Evolutionary conservation across 345 rosid genomes (phyloP).

Genomic region (Linum usitatissimum): DNA sequence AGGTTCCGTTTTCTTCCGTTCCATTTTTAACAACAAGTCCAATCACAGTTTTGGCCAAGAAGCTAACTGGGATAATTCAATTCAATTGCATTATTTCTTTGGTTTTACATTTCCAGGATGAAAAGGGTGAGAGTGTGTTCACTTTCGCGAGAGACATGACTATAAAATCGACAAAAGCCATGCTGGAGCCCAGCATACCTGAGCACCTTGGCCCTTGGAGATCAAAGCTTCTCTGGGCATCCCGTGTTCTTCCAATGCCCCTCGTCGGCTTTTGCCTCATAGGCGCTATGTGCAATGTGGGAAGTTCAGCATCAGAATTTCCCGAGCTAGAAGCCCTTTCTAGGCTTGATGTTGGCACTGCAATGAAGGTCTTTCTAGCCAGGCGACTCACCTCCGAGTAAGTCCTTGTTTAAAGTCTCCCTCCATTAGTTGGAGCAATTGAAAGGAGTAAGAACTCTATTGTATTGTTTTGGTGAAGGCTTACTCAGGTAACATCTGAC

Average conservation of each 20-base stretch:
- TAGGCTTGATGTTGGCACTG: constrained; percentile 71
- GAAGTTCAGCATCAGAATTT: constrained; percentile 44
- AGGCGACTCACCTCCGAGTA: constrained; percentile 82
- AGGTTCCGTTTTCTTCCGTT: constrained; percentile 35
- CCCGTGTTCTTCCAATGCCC: constrained; percentile 93
- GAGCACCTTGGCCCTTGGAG: constrained; percentile 73
- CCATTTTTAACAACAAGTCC: background rate
- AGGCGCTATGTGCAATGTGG: constrained; percentile 58
- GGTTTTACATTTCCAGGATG: constrained; percentile 34
- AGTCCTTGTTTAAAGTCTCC: constrained; percentile 14
- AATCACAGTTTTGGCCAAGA: background rate
- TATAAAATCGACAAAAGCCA: constrained; percentile 69
- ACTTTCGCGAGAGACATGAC: constrained; percentile 88
- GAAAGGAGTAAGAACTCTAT: background rate
- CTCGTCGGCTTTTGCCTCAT: constrained; percentile 86
- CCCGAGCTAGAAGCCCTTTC: constrained; percentile 83
- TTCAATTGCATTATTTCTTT: background rate
- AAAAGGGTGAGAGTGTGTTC: constrained; percentile 84
- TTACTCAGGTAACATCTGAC: constrained; percentile 59
- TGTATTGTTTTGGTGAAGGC: constrained; percentile 33
- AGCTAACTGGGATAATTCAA: background rate
- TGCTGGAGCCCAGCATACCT: constrained; percentile 47
- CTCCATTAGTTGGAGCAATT: background rate
- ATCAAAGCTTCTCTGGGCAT: constrained; percentile 90
- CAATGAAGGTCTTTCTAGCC: constrained; percentile 87